Percentiles rank a stretch among this genome's conserved stretches.
These are phyloP conservation scores for Cruciata laevipes DNA, from an alignment of 257 asterid species.

Conservation along the genomic window DNA sequence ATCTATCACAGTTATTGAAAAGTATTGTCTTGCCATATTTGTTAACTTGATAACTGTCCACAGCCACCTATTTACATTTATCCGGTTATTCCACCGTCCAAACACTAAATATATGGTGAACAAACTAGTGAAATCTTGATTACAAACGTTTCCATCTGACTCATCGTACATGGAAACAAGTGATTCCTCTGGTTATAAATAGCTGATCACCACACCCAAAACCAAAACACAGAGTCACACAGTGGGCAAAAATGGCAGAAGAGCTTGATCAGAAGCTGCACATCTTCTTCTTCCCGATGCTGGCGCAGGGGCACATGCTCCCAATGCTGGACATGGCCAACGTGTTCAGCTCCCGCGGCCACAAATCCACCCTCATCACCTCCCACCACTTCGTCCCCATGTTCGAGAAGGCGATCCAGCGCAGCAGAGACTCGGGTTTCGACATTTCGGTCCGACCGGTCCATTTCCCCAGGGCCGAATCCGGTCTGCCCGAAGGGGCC, in stretches of 20 bases:
- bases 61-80: background rate
- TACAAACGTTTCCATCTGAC: background rate
- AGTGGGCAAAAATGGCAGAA: slow-evolving; percentile 7
- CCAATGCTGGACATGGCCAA: slow-evolving; percentile 60
- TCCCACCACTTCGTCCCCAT: slow-evolving; percentile 22
- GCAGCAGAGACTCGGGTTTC: slow-evolving; percentile 24
- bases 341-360: slow-evolving; percentile 39
- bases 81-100: background rate
- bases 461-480: slow-evolving; percentile 35
- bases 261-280: slow-evolving; percentile 25
- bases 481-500: slow-evolving; percentile 30
- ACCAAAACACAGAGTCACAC: background rate
- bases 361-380: slow-evolving; percentile 37
- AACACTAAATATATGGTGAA: background rate
- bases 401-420: slow-evolving; percentile 17
- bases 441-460: slow-evolving; percentile 24
- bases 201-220: background rate
- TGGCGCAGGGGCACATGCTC: slow-evolving; percentile 59
- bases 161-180: background rate
- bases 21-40: background rate
- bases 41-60: background rate
- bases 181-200: no score
- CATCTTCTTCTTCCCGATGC: slow-evolving; percentile 32
- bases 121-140: background rate
- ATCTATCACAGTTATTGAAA: background rate